A percentile compares a stretch with the other conserved stretches of the same genome.
Evolutionary conservation across 306 rosid species (phyloP).

Genomic region (Prunus kanzakura): DNA sequence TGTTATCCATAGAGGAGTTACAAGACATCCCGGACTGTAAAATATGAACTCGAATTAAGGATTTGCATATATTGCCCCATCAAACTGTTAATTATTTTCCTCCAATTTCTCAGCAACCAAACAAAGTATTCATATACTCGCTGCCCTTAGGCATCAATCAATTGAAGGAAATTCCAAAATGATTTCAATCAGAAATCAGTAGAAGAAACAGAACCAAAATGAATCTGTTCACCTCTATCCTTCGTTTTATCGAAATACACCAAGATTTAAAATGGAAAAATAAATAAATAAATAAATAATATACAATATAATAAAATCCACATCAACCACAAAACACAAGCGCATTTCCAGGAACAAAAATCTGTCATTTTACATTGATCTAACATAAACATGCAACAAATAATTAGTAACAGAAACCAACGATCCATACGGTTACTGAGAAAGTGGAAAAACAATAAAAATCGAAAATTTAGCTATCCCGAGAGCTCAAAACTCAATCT

Average conservation of each 20-base stretch:
- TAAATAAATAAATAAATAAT: background rate
- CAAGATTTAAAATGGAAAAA: slow-evolving; percentile 4
- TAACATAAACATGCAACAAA: slow-evolving; percentile 32
- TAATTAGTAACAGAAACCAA: slow-evolving; percentile 7
- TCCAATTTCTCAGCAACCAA: slow-evolving; percentile 26
- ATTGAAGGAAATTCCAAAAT: slow-evolving; percentile 9
- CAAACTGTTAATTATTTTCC: slow-evolving; percentile 11
- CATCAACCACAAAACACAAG: slow-evolving; percentile 22
- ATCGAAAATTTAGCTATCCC: background rate
- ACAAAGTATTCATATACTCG: slow-evolving; percentile 2
- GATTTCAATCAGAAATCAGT: slow-evolving; percentile 3
- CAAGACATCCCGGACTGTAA: background rate
- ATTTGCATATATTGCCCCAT: background rate
- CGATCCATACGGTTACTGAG: slow-evolving; percentile 7
- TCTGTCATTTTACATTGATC: slow-evolving; percentile 34
- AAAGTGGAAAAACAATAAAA: background rate
- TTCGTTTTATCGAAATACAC: background rate
- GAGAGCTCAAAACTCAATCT: slow-evolving; percentile 2
- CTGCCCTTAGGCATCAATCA: slow-evolving; percentile 17
- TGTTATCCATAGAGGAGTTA: background rate
- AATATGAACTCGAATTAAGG: background rate
- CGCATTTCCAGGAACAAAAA: slow-evolving; percentile 21
- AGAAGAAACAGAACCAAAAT: slow-evolving; percentile 3
- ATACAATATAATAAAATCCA: background rate
- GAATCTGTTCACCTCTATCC: background rate